Percentiles rank a stretch among this genome's conserved stretches.
These are phyloP conservation scores for Rubroboletus satanas DNA, from an alignment of 768 basidiomycete species.

Conservation along the genomic window DNA sequence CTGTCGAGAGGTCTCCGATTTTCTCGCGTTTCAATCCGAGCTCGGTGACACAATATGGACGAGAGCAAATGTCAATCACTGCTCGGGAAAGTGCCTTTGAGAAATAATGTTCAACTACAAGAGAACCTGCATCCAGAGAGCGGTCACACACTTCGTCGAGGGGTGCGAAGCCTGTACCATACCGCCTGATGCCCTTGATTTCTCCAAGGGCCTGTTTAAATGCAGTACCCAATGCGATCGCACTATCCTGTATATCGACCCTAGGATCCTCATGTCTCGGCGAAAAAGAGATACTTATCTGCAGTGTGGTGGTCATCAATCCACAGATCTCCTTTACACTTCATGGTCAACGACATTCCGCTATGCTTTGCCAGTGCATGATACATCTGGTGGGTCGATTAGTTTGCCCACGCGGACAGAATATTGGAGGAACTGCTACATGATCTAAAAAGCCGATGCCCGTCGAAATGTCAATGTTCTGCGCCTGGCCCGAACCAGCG, in stretches of 20 bases:
- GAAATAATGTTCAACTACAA: neutral
- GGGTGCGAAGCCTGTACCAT: conserved; percentile 95
- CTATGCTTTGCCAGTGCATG: conserved; percentile 96
- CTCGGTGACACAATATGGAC: conserved; percentile 93
- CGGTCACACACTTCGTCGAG: conserved; percentile 77
- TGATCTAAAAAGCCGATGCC: conserved; percentile 99
- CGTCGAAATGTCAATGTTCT: conserved; percentile 81
- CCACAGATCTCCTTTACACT: conserved; percentile 92
- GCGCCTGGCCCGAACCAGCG: conserved; percentile 56
- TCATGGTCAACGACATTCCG: conserved; percentile 86
- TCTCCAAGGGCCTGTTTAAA: conserved; percentile 96
- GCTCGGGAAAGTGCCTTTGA: conserved; percentile 87
- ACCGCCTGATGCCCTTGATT: conserved; percentile 88
- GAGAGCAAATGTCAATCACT: conserved; percentile 97
- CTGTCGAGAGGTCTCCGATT: conserved; percentile 91
- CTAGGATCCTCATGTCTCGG: conserved; percentile 15
- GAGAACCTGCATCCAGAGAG: neutral
- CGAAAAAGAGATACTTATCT: conserved; percentile 62
- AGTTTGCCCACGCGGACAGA: neutral
- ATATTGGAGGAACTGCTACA: conserved; percentile 41
- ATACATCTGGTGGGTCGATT: conserved; percentile 70
- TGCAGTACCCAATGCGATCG: conserved; percentile 81
- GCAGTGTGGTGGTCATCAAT: conserved; percentile 99
- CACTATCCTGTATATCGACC: conserved; percentile 68
- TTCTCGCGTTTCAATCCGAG: conserved; percentile 86